Evolutionary conservation across 2,329 filamentous ascomycete species (phyloP), one percentile per base, ranked within the genome.

Genomic region (Nothophoma quercina): DNA sequence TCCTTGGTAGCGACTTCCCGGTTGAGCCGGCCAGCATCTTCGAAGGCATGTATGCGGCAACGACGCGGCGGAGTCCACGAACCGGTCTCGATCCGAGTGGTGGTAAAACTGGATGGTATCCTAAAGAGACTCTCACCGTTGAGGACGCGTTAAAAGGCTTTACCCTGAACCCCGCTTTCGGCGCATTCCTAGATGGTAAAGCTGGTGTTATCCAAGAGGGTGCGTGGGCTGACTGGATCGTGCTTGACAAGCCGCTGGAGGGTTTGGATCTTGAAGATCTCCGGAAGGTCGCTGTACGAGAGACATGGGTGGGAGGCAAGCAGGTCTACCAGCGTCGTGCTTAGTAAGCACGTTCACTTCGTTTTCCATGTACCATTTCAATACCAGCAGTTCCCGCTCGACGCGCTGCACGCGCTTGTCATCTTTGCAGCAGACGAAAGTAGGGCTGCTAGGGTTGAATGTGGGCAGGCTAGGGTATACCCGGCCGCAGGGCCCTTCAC

Each of bases 1-100:
- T 89, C 1, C 78, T 90, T 1, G 88, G 88, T 2, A 88, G 85
- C 40, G 88, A 90, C 63, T 90, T 90, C 60, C 88, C 88, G 29
- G 87, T 90, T 7, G 87, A 90, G 67, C 87, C 87, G 2, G 82
- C 86, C 0, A 82, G 84, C 61, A 85, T 87, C 2, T 87, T 88
- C 58, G 81, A 86, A 48, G 88, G 87, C 15, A 84, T 90, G 30
- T 90, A 88, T 61, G 87, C 87, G 3, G 88, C 88, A 2, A 79
- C 88, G 2, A 81, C 86, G 10, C 78, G 88, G 48, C 81, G 80
- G 33, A 85, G 77, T 54, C 87, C 87, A 1, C 77, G 77, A n/a
- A 75, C 73, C 12, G 72, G 73, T 1, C 63, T 72, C 12, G 71
- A 72, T 15, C 70, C 78, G 6, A 73, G 78, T 26, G 80, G 79